Conservation (phyloP, 2,329 filamentous ascomycete genomes). For the Fusarium camptoceras region DNA sequence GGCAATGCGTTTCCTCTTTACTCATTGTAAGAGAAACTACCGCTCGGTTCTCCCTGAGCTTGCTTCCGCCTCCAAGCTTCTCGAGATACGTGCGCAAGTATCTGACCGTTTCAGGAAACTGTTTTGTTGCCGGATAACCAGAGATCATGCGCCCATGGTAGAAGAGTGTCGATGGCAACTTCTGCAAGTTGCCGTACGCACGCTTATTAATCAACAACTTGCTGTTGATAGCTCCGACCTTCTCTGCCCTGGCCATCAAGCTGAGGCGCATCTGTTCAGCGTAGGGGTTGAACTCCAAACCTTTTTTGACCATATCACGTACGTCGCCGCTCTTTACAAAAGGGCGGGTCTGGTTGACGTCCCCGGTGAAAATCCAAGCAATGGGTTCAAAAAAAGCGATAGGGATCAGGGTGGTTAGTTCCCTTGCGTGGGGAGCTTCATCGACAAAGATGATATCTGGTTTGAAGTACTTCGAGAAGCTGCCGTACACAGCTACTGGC, state of each 20-base stretch:
- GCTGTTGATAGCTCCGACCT: slow-evolving; percentile 49
- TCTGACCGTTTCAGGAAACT: slow-evolving; percentile 46
- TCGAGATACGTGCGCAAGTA: slow-evolving; percentile 50
- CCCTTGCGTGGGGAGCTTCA: slow-evolving; percentile 66
- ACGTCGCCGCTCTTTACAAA: slow-evolving; percentile 51
- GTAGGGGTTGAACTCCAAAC: slow-evolving; percentile 49
- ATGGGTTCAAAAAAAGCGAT: slow-evolving; percentile 57
- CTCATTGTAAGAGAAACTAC: slow-evolving; percentile 50
- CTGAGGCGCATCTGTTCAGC: slow-evolving; percentile 51
- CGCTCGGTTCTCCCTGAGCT: slow-evolving; percentile 52
- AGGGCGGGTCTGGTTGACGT: slow-evolving; percentile 59
- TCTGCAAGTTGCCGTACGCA: slow-evolving; percentile 54
- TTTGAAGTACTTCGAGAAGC: slow-evolving; percentile 68
- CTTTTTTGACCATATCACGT: slow-evolving; percentile 26
- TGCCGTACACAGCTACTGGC: slow-evolving; percentile 56
- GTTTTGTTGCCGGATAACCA: slow-evolving; percentile 32
- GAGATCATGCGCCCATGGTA: slow-evolving; percentile 56
- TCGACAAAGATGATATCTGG: slow-evolving; percentile 90
- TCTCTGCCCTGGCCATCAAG: slow-evolving; percentile 55
- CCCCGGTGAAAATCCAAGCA: slow-evolving; percentile 60
- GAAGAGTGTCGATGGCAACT: slow-evolving; percentile 57
- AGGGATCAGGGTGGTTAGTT: slow-evolving; percentile 59
- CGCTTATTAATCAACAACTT: slow-evolving; percentile 54
- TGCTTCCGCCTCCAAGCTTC: slow-evolving; percentile 31
- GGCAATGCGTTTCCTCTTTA: slow-evolving; percentile 44